A percentile compares a stretch with the other conserved stretches of the same genome.
These are phyloP conservation scores for Phytopythium litorale DNA, from an alignment of 352 stramenopile species.

Conservation along the genomic window DNA sequence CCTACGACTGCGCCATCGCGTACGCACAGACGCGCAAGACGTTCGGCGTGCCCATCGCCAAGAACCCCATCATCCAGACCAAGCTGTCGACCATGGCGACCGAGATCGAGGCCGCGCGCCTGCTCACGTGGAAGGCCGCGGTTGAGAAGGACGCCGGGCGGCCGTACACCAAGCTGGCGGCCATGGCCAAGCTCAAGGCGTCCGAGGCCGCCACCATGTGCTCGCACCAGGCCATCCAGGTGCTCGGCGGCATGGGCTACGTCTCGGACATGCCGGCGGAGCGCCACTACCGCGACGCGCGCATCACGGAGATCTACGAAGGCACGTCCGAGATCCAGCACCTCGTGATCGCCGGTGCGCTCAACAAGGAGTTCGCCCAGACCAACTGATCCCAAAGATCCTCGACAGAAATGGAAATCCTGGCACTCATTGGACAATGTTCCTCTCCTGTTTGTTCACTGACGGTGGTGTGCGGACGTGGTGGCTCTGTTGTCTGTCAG, in stretches of 20 bases:
- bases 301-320: slow-evolving; percentile 98
- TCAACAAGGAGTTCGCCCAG: slow-evolving; percentile 96
- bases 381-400: slow-evolving; percentile 13
- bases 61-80: slow-evolving; percentile 84
- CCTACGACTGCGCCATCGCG: slow-evolving; percentile 94
- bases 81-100: slow-evolving; percentile 95
- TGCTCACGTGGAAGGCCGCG: slow-evolving; percentile 94
- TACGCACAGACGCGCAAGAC: slow-evolving; percentile 94
- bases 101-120: slow-evolving; percentile 89
- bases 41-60: slow-evolving; percentile 92
- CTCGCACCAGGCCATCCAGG: slow-evolving; percentile 95
- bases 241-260: slow-evolving; percentile 94
- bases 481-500: too few relatives aligned
- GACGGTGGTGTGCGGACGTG: too few relatives aligned
- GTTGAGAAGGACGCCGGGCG: slow-evolving; percentile 89
- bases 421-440: neutral
- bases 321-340: slow-evolving; percentile 97
- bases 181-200: slow-evolving; percentile 96
- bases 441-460: too few relatives aligned
- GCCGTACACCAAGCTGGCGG: slow-evolving; percentile 91
- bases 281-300: slow-evolving; percentile 95
- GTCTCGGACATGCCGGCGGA: slow-evolving; percentile 97
- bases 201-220: slow-evolving; percentile 95
- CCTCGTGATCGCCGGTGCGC: slow-evolving; percentile 92
- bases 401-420: neutral